Percentiles rank a stretch among this genome's conserved stretches.
These are phyloP conservation scores for Trichoderma sp. DNA, from an alignment of 2,329 filamentous ascomycete species.

Conservation along the genomic window DNA sequence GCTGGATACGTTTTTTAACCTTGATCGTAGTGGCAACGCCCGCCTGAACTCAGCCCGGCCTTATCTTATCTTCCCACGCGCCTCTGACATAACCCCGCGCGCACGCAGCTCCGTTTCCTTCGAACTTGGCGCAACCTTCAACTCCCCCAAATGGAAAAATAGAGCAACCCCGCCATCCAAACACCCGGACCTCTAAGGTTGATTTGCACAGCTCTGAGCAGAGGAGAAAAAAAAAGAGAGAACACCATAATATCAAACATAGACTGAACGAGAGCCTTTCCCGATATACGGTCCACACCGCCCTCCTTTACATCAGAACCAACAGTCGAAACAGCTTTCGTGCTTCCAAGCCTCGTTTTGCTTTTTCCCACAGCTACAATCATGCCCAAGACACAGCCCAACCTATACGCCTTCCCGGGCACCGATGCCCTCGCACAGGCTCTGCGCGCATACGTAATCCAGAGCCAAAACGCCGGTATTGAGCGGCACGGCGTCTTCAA, in stretches of 20 bases:
- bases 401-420: slow-evolving; percentile 78
- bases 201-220: neutral
- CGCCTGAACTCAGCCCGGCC: neutral
- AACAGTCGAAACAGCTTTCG: neutral
- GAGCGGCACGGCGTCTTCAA: slow-evolving; percentile 82
- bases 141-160: slow-evolving; percentile 16
- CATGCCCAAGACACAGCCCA: slow-evolving; percentile 59
- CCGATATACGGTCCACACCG: neutral
- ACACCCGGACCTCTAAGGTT: neutral
- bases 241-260: neutral
- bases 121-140: neutral
- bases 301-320: neutral
- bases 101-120: neutral
- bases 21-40: slow-evolving; percentile 12
- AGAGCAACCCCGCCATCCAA: slow-evolving; percentile 20
- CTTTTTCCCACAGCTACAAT: slow-evolving; percentile 25
- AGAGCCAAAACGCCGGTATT: slow-evolving; percentile 76
- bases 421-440: slow-evolving; percentile 68
- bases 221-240: neutral
- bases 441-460: slow-evolving; percentile 78
- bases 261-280: neutral
- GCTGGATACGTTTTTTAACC: neutral
- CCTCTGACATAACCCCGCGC: slow-evolving; percentile 21
- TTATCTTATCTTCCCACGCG: slow-evolving; percentile 19
- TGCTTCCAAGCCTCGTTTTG: neutral